A percentile compares a stretch with the other conserved stretches of the same genome.
Conservation (phyloP, 2,329 filamentous ascomycete species). For the Phyllosticta citrichinensis region DNA sequence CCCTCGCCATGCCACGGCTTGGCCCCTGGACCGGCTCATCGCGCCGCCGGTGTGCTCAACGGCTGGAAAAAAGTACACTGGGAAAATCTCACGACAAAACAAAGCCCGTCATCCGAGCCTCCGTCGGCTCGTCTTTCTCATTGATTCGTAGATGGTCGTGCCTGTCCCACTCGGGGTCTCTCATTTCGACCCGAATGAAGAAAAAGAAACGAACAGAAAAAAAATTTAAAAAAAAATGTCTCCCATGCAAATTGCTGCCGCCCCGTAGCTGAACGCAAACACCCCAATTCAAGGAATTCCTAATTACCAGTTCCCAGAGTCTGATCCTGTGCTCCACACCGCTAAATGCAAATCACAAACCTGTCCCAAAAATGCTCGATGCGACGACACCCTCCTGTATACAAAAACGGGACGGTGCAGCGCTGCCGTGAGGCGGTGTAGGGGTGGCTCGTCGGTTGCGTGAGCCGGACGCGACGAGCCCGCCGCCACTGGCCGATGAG, state of each 20-base stretch:
- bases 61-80: not conserved
- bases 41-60: not conserved
- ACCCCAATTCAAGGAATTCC: not conserved
- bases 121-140: not conserved
- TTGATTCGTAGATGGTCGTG: not conserved
- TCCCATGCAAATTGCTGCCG: conserved; percentile 15
- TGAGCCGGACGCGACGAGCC: not conserved
- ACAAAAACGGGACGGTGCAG: not conserved
- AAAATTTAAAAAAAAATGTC: conserved; percentile 18
- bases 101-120: not conserved
- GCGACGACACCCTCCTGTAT: not conserved
- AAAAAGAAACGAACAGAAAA: conserved; percentile 8
- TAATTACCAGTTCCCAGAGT: not conserved
- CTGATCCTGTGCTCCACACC: not conserved
- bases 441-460: not conserved
- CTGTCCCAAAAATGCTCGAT: not conserved
- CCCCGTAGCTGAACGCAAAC: not conserved
- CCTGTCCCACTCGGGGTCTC: not conserved
- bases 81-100: not conserved
- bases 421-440: not conserved
- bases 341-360: not conserved
- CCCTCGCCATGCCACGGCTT: not conserved
- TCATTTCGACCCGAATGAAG: not conserved
- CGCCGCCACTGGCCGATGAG: not conserved
- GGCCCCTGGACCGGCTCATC: not conserved